phyloP scores from a whole-genome alignment of 148 eudicot species.

The Talinum fruticosum region DNA sequence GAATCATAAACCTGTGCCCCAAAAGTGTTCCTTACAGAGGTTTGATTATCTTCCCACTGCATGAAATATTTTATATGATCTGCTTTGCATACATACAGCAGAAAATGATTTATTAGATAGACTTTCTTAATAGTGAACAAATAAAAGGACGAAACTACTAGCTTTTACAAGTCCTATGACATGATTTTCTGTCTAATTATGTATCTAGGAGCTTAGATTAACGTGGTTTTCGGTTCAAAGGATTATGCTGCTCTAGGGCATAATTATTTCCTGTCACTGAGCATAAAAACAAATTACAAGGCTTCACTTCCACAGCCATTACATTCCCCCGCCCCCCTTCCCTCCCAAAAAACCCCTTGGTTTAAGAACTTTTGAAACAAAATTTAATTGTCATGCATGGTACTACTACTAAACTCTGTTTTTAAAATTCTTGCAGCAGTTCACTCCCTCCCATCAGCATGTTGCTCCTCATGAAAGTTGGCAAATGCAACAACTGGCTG shows the following conservation, averaged over 20 bases:
- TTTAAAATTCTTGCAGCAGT: constrained; percentile 47
- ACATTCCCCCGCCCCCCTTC: neutral
- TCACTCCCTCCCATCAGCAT: constrained; percentile 56
- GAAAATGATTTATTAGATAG: neutral
- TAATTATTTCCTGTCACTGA: neutral
- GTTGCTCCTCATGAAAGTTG: constrained; percentile 90
- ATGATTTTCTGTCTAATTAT: neutral
- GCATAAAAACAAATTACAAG: neutral
- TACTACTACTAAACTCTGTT: neutral
- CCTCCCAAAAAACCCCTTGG: neutral
- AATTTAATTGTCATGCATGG: no score
- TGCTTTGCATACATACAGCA: neutral
- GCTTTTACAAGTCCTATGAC: neutral
- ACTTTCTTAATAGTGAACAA: neutral
- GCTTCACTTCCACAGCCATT: neutral
- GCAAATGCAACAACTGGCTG: constrained; percentile 72
- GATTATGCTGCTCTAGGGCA: neutral
- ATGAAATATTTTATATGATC: neutral
- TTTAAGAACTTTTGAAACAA: neutral
- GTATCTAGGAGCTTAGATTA: no score
- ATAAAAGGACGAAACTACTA: neutral
- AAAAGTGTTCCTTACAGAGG: neutral
- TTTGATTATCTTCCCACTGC: neutral
- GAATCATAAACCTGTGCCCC: neutral
- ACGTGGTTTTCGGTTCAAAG: no score